Conservation (phyloP, 306 rosid species). For the Purshia tridentata region DNA sequence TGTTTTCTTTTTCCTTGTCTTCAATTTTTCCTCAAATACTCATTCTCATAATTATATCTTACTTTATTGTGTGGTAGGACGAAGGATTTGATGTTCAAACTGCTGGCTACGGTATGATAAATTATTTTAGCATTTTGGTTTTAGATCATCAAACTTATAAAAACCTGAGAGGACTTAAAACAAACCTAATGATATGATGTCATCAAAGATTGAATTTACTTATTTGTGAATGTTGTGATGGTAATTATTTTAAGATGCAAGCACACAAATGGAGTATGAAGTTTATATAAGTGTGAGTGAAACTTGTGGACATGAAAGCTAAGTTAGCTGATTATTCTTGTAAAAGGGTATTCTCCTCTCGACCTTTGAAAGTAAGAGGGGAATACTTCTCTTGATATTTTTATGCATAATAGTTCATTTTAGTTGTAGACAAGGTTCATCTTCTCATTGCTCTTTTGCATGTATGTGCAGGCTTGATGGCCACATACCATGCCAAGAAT, state of each 20-base stretch:
- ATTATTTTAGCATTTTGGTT: not conserved
- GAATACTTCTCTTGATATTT: not conserved
- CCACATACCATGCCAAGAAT: slow-evolving; percentile 86
- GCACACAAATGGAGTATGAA: not conserved
- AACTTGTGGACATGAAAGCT: not conserved
- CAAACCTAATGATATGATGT: not conserved
- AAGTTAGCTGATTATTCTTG: not conserved
- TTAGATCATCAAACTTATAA: not conserved
- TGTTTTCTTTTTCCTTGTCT: slow-evolving; percentile 5
- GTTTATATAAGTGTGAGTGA: too few relatives aligned
- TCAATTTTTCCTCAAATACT: not conserved
- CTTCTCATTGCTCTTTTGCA: slow-evolving; percentile 10
- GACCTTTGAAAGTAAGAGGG: not conserved
- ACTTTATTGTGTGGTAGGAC: slow-evolving; percentile 46
- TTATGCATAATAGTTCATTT: not conserved
- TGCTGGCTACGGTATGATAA: slow-evolving; percentile 72
- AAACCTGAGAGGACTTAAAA: not conserved
- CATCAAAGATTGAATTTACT: not conserved
- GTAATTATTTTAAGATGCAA: not conserved
- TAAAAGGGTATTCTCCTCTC: not conserved
- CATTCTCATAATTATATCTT: slow-evolving; percentile 3
- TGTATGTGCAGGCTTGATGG: slow-evolving; percentile 68
- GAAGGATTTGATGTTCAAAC: slow-evolving; percentile 95
- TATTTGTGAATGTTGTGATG: not conserved
- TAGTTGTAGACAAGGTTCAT: slow-evolving; percentile 6